Base-by-base conservation (phyloP, 164 flowering plant genomes). In the Aristolochia fimbriata region DNA sequence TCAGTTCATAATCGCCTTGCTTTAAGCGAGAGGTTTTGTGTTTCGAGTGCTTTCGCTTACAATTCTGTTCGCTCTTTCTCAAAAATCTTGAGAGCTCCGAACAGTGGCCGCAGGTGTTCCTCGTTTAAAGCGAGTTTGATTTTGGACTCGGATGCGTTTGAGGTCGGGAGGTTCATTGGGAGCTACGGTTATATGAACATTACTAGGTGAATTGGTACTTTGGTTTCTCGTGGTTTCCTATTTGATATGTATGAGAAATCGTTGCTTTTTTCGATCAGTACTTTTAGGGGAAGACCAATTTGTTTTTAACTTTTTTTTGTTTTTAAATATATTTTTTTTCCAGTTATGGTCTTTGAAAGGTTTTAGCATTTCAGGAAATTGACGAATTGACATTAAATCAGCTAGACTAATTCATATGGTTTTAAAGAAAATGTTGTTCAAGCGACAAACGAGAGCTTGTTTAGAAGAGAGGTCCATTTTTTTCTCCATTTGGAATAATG, bases 111-210 rank as follows among this genome's bases (percentile, higher is more conserved):
- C 22, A 27, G 57, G 17, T 33, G 17, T 55, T 47, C 67, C 20
- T 56, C 62, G 2, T 51, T 70, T 16, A 74, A 55, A 58, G 84
- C 87, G 37, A 72, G 64, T 70, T 62, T 91, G 47, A 82, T 91
- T 50, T 79, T 80, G 9, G 59, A 59, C 62, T 64, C 94, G 11
- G 86, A 83, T 43, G 80, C 80, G 54, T 92, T 86, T 58, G 79
- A 85, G 68, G 98, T 92, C 3, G 96, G 96, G 9, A 74, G 77
- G 17, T 75, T 84, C 25, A 64, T 92, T 16, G 95, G 96, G 11
- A 87, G 82, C 77, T 92, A 92, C 31, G 96, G 98, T 17, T 91
- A 85, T 80, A 83, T 92, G 81, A 87, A 88, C 57, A 60, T 92
- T 31, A 88, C 98, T 17, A 88, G 91, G 98, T 91, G 52, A 66